Evolutionary conservation across 345 rosid species (phyloP).

Genomic region (Eucalyptus sideroxylon): DNA sequence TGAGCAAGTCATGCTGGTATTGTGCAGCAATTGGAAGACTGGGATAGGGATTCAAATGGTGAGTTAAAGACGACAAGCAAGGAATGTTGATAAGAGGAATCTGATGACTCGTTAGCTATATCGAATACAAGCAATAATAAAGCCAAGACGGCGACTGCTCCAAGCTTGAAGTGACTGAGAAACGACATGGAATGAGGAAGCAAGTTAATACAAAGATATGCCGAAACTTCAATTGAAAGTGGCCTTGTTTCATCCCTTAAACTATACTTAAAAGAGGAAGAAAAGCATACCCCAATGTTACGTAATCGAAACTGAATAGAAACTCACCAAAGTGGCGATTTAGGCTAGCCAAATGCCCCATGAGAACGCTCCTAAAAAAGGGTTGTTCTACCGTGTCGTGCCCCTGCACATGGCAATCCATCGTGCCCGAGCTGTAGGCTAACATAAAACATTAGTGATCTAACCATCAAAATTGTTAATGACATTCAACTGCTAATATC

Average conservation of each 20-base stretch:
- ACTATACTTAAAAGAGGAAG: not conserved
- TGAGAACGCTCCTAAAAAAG: not conserved
- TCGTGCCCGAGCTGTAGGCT: not conserved
- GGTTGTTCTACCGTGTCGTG: not conserved
- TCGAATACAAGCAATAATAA: not conserved
- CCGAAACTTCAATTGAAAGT: not conserved
- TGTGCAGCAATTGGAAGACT: not conserved
- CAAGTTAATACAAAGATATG: not conserved
- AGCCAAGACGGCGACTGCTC: not conserved
- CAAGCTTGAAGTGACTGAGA: not conserved
- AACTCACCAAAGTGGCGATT: not conserved
- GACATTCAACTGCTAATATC: not conserved
- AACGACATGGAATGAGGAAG: not conserved
- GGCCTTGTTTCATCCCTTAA: not conserved
- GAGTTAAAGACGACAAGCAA: not conserved
- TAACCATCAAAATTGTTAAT: too few relatives aligned
- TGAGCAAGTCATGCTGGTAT: not conserved
- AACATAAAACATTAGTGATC: too few relatives aligned
- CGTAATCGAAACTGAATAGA: not conserved
- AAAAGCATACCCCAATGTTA: not conserved
- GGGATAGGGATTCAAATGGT: not conserved
- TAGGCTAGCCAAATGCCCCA: not conserved
- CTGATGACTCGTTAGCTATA: not conserved
- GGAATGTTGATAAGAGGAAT: not conserved
- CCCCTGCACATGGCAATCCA: not conserved